A percentile compares a stretch with the other conserved stretches of the same genome.
These are phyloP conservation scores for Talaromyces funiculosus DNA, from an alignment of 2,329 filamentous ascomycete species.

Conservation along the genomic window DNA sequence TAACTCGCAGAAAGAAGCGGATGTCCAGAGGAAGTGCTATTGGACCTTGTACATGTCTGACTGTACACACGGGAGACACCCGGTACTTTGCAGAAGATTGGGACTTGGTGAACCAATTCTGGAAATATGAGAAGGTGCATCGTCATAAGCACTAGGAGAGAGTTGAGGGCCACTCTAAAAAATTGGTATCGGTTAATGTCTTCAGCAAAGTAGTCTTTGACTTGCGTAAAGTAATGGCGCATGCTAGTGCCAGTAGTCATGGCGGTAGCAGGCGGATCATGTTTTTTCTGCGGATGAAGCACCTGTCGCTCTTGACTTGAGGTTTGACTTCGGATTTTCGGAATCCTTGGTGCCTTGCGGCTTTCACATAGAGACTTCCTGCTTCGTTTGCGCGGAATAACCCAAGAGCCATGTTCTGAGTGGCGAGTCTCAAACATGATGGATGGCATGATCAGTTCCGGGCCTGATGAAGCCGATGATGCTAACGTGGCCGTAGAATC, in stretches of 20 bases:
- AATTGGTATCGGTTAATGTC: constrained; percentile 1
- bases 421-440: constrained; percentile 28
- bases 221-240: not conserved
- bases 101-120: constrained; percentile 8
- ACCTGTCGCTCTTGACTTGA: not conserved
- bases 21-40: not conserved
- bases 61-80: constrained; percentile 2
- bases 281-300: not conserved
- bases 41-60: not conserved
- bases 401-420: constrained; percentile 12
- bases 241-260: not conserved
- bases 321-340: not conserved
- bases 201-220: not conserved
- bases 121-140: constrained; percentile 14
- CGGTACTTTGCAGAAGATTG: constrained; percentile 5
- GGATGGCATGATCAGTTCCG: constrained; percentile 38
- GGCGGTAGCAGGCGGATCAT: not conserved
- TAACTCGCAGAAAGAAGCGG: not conserved
- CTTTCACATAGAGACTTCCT: constrained; percentile 11
- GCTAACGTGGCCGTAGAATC: constrained; percentile 22
- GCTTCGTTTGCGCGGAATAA: constrained; percentile 11
- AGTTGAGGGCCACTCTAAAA: constrained; percentile 6
- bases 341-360: constrained; percentile 9
- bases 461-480: constrained; percentile 27
- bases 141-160: constrained; percentile 6